Evolutionary conservation across 2,329 filamentous ascomycete species (phyloP).

Genomic region (Colletotrichum melonis): DNA sequence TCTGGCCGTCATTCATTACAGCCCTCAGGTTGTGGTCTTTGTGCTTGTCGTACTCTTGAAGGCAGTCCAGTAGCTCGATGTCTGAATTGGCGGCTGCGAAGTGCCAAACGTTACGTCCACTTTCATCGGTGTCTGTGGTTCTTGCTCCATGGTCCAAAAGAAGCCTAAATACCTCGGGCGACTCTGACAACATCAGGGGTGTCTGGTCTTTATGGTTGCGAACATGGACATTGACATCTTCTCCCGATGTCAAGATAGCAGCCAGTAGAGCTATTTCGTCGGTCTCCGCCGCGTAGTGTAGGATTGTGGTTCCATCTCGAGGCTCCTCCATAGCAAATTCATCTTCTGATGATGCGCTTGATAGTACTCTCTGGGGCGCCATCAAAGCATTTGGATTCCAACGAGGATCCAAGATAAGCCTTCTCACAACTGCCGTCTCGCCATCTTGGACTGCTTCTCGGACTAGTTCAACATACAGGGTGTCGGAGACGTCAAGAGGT

Average conservation of each 20-base stretch:
- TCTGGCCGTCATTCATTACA: slow-evolving; percentile 37
- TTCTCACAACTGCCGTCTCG: slow-evolving; percentile 9
- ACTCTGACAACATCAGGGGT: slow-evolving; percentile 49
- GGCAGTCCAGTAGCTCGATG: slow-evolving; percentile 42
- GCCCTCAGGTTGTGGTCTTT: slow-evolving; percentile 42
- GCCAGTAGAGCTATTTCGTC: slow-evolving; percentile 41
- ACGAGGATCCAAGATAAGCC: slow-evolving; percentile 29
- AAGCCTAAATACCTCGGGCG: slow-evolving; percentile 38
- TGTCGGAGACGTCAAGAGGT: neutral
- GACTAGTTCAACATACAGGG: neutral
- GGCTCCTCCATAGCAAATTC: neutral
- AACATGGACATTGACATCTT: slow-evolving; percentile 44
- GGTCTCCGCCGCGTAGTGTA: slow-evolving; percentile 23
- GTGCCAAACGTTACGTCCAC: slow-evolving; percentile 52
- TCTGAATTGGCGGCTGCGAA: slow-evolving; percentile 48
- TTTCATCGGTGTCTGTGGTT: slow-evolving; percentile 44
- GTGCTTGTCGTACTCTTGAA: slow-evolving; percentile 44
- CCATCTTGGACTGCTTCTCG: neutral
- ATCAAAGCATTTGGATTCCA: slow-evolving; percentile 28
- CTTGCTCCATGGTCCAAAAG: slow-evolving; percentile 42
- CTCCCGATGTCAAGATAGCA: slow-evolving; percentile 41
- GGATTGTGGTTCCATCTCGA: neutral
- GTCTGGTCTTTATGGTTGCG: slow-evolving; percentile 45
- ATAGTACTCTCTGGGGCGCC: neutral
- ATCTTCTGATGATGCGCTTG: neutral